phyloP scores from a whole-genome alignment of 176 grass and related monocot genomes.

The Eleusine indica region DNA sequence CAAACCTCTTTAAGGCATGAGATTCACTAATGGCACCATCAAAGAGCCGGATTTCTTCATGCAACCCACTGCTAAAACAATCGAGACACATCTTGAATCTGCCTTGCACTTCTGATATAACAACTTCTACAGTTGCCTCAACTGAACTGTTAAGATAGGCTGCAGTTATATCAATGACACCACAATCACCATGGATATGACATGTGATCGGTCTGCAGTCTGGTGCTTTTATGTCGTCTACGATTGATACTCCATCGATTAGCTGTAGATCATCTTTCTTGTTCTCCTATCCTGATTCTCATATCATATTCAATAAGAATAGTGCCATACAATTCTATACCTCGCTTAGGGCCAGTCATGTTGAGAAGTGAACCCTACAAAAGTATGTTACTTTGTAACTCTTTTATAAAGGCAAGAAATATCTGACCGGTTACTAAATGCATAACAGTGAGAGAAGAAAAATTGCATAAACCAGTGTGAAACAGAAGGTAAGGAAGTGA shows the following conservation, averaged over 20 bases:
- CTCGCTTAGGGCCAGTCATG: background rate
- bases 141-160: background rate
- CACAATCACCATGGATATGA: background rate
- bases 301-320: background rate
- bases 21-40: constrained; percentile 9
- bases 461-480: too few relatives aligned
- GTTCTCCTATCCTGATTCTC: background rate
- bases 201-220: background rate
- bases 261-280: background rate
- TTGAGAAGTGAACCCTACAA: background rate
- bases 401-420: background rate
- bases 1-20: background rate
- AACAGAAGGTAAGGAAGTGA: too few relatives aligned
- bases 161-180: background rate
- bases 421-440: too few relatives aligned
- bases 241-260: background rate
- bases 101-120: constrained; percentile 13
- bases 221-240: background rate
- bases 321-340: background rate
- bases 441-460: too few relatives aligned
- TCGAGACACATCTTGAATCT: background rate
- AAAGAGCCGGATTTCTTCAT: constrained; percentile 27
- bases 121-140: constrained; percentile 13
- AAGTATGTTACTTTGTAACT: background rate
- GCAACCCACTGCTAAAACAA: constrained; percentile 15